Conservation (phyloP, 129 eudicot genomes). For the Artemisia argyi region DNA sequence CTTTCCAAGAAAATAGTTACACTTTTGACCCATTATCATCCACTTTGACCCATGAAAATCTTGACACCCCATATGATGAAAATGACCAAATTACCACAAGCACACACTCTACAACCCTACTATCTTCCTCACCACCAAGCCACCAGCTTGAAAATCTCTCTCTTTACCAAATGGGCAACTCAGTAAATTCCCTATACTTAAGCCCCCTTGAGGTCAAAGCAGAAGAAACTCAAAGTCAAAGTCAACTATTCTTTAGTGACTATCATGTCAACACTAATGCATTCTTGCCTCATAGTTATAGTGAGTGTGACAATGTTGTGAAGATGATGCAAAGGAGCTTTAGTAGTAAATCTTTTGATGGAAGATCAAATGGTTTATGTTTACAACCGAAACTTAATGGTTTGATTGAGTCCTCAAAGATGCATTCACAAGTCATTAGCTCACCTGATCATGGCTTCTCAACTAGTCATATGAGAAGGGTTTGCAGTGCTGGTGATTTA, state of each 20-base stretch:
- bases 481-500: conserved; percentile 89
- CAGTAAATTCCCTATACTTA: conserved; percentile 31
- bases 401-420: conserved; percentile 49
- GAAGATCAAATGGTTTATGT: conserved; percentile 36
- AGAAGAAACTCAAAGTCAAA: conserved; percentile 61
- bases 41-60: conserved; percentile 25
- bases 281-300: conserved; percentile 41
- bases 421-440: conserved; percentile 32
- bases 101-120: conserved; percentile 36
- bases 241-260: conserved; percentile 42
- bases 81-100: conserved; percentile 55
- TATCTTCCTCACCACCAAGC: conserved; percentile 84
- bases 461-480: conserved; percentile 73
- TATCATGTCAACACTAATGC: conserved; percentile 24
- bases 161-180: conserved; percentile 46
- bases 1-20: conserved; percentile 27
- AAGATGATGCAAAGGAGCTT: conserved; percentile 81
- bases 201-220: conserved; percentile 53
- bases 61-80: conserved; percentile 45
- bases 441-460: conserved; percentile 50
- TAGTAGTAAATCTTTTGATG: conserved; percentile 70
- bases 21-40: conserved; percentile 17
- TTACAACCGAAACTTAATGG: conserved; percentile 49
- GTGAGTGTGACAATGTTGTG: conserved; percentile 37
- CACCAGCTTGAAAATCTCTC: conserved; percentile 62